phyloP scores from a whole-genome alignment of 2,329 filamentous ascomycete genomes.

The Elsinoe ampelina region DNA sequence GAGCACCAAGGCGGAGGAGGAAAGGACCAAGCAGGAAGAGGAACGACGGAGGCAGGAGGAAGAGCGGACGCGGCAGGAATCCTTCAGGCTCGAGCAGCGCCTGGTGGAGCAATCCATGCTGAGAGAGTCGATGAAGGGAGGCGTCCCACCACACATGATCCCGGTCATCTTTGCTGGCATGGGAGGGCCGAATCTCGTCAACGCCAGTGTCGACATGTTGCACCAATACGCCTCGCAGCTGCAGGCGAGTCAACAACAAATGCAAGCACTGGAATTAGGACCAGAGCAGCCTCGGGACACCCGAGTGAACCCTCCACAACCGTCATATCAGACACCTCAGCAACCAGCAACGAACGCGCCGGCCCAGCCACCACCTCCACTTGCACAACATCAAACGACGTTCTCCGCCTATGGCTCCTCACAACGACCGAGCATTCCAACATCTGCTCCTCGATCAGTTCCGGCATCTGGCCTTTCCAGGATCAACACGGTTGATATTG shows the following conservation, averaged over 20 bases:
- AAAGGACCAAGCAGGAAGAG: constrained; percentile 45
- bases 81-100: constrained; percentile 40
- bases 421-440: constrained; percentile 25
- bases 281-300: constrained; percentile 36
- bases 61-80: constrained; percentile 44
- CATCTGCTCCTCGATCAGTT: constrained; percentile 36
- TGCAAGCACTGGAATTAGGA: constrained; percentile 28
- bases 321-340: constrained; percentile 20
- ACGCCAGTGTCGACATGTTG: constrained; percentile 41
- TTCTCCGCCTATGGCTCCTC: constrained; percentile 32
- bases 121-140: constrained; percentile 42
- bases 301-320: constrained; percentile 31
- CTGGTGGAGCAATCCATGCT: constrained; percentile 45
- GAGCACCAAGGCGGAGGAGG: constrained; percentile 42
- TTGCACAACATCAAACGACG: constrained; percentile 27
- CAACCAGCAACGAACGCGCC: constrained; percentile 18
- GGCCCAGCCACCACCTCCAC: constrained; percentile 24
- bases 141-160: constrained; percentile 43
- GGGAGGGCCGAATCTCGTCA: constrained; percentile 39
- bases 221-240: constrained; percentile 41
- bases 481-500: constrained; percentile 44
- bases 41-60: constrained; percentile 46
- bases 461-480: constrained; percentile 40
- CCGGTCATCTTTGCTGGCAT: constrained; percentile 47
- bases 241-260: constrained; percentile 35